Percentiles rank a stretch among this genome's conserved stretches.
Conservation (phyloP, 495 filamentous ascomycete genomes). For the Penicillium soppii region DNA sequence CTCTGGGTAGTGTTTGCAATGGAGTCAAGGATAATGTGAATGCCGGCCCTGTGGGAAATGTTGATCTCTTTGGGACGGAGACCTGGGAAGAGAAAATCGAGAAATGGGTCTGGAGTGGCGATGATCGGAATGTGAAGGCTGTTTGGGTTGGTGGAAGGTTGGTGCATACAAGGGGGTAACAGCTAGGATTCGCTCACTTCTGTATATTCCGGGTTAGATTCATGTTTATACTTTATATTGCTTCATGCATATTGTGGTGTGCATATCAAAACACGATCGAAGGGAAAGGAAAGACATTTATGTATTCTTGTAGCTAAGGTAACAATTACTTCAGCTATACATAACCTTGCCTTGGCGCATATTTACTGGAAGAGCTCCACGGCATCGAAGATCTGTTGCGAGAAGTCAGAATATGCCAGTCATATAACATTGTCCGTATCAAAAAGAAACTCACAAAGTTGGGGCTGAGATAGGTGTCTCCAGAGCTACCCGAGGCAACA, state of each 20-base stretch:
- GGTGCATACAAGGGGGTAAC: constrained; percentile 56
- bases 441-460: constrained; percentile 55
- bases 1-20: background rate
- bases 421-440: background rate
- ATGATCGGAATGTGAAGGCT: constrained; percentile 76
- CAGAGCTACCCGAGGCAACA: constrained; percentile 58
- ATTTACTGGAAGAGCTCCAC: constrained; percentile 52
- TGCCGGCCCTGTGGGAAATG: constrained; percentile 21
- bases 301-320: background rate
- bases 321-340: too few relatives aligned
- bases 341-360: too few relatives aligned
- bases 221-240: too few relatives aligned
- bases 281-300: too few relatives aligned
- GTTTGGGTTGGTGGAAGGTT: constrained; percentile 73
- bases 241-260: too few relatives aligned
- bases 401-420: background rate
- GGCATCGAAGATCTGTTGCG: constrained; percentile 53
- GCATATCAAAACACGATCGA: too few relatives aligned
- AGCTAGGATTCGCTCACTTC: background rate
- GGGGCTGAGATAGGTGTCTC: constrained; percentile 53
- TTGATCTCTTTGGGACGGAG: constrained; percentile 87
- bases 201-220: background rate
- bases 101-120: constrained; percentile 89
- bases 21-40: constrained; percentile 6
- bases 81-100: constrained; percentile 74